Percentiles rank a stretch among this genome's conserved stretches.
phyloP scores from a whole-genome alignment of 2,329 filamentous ascomycete genomes.

The Penicillium sp. region DNA sequence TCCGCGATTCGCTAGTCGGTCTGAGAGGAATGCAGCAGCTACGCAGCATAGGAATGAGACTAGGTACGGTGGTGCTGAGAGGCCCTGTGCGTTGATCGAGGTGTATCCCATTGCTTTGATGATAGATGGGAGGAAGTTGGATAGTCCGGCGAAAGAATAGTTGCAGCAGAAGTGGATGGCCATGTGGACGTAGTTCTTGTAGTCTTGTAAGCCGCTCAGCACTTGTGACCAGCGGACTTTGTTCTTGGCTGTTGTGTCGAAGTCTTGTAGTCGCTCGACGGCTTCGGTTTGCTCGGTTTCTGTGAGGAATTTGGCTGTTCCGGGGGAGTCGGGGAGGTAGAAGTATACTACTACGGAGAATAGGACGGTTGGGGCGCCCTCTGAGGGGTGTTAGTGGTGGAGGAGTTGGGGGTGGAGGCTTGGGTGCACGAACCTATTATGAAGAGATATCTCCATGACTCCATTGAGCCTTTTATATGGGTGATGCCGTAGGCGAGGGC shows the following conservation, averaged over 20 bases:
- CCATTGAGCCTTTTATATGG: conserved; percentile 23
- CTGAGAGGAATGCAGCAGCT: conserved; percentile 34
- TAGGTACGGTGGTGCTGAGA: conserved; percentile 47
- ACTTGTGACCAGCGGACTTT: conserved; percentile 37
- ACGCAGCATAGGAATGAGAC: conserved; percentile 39
- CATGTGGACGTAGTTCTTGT: conserved; percentile 41
- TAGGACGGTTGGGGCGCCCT: conserved; percentile 46
- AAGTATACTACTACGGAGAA: conserved; percentile 47
- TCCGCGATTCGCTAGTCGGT: conserved; percentile 40
- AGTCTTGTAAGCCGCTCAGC: conserved; percentile 36
- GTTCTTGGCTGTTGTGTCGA: conserved; percentile 30
- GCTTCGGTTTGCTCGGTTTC: conserved; percentile 52
- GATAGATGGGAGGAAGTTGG: conserved; percentile 48
- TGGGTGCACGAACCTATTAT: conserved; percentile 37
- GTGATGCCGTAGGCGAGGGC: conserved; percentile 44
- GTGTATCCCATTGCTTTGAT: conserved; percentile 45
- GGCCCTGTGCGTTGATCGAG: conserved; percentile 43
- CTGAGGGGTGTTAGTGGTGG: conserved; percentile 26
- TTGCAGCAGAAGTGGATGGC: conserved; percentile 45
- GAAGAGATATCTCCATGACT: conserved; percentile 50
- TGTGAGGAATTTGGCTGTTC: conserved; percentile 44
- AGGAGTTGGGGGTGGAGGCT: not conserved
- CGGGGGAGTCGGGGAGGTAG: conserved; percentile 48
- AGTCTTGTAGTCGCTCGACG: conserved; percentile 48
- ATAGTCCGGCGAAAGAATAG: conserved; percentile 40